Evolutionary conservation across 1,284 basidiomycete genomes (phyloP).

Genomic region (Malassezia psittaci): DNA sequence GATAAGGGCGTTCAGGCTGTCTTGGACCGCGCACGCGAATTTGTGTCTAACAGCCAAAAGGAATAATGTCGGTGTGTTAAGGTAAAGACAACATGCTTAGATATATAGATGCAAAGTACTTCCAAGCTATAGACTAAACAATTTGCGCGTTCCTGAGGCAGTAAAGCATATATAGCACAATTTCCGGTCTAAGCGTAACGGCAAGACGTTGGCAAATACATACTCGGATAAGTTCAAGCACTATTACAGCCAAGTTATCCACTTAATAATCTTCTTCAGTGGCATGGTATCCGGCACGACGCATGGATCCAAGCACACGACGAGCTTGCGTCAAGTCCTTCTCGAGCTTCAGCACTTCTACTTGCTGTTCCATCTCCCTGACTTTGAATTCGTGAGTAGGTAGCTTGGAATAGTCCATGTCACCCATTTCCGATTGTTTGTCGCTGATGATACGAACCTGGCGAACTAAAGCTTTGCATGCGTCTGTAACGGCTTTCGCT

Average conservation of each 20-base stretch:
- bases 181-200: background rate
- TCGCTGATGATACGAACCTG: constrained; percentile 93
- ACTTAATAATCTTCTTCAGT: constrained; percentile 24
- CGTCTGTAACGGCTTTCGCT: constrained; percentile 93
- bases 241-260: too few species aligned
- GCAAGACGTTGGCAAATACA: background rate
- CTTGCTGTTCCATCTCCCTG: constrained; percentile 83
- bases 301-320: constrained; percentile 42
- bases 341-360: constrained; percentile 90
- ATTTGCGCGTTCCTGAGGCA: too few species aligned
- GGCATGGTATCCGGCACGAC: constrained; percentile 42
- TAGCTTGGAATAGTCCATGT: constrained; percentile 83
- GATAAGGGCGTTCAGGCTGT: constrained; percentile 70
- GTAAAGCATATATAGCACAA: background rate
- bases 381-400: constrained; percentile 89
- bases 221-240: too few species aligned
- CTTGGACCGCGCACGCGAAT: constrained; percentile 77
- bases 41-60: constrained; percentile 20
- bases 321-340: constrained; percentile 64
- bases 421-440: constrained; percentile 63
- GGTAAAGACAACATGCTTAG: background rate
- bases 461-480: constrained; percentile 90
- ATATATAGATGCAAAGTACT: too few species aligned
- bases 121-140: too few species aligned
- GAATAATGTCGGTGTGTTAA: background rate